phyloP scores from a whole-genome alignment of 768 basidiomycete genomes.

The Hirschioporus abietinus region DNA sequence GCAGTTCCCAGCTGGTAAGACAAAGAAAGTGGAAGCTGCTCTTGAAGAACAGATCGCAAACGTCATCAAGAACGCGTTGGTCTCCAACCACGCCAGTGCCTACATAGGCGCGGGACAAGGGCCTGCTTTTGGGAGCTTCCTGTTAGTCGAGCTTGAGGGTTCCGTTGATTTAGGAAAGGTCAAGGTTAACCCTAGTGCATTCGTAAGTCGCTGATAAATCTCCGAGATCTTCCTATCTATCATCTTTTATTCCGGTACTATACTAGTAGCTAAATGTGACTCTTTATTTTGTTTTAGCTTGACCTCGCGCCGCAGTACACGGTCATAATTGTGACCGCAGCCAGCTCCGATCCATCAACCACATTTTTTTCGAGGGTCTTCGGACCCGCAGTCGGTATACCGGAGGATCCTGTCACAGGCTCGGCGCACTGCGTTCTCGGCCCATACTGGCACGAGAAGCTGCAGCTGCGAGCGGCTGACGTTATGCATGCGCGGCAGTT shows the following conservation, averaged over 20 bases:
- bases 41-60: conserved; percentile 27
- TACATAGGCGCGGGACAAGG: conserved; percentile 30
- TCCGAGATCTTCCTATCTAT: no score
- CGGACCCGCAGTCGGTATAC: conserved; percentile 26
- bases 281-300: neutral
- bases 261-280: no score
- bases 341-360: conserved; percentile 25
- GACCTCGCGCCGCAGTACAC: conserved; percentile 30
- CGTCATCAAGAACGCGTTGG: conserved; percentile 33
- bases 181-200: conserved; percentile 24
- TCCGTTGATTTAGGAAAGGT: conserved; percentile 30
- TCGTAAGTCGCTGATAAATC: conserved; percentile 29
- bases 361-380: conserved; percentile 50
- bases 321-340: conserved; percentile 36
- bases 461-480: conserved; percentile 24
- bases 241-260: neutral
- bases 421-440: conserved; percentile 44
- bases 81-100: conserved; percentile 32
- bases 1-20: conserved; percentile 26
- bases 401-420: conserved; percentile 51
- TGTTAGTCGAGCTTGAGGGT: conserved; percentile 39
- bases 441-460: conserved; percentile 45
- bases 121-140: conserved; percentile 28
- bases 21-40: conserved; percentile 22
- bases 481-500: conserved; percentile 45